phyloP scores from a whole-genome alignment of 2,329 filamentous ascomycete genomes.

The Ceratocystis destructans region DNA sequence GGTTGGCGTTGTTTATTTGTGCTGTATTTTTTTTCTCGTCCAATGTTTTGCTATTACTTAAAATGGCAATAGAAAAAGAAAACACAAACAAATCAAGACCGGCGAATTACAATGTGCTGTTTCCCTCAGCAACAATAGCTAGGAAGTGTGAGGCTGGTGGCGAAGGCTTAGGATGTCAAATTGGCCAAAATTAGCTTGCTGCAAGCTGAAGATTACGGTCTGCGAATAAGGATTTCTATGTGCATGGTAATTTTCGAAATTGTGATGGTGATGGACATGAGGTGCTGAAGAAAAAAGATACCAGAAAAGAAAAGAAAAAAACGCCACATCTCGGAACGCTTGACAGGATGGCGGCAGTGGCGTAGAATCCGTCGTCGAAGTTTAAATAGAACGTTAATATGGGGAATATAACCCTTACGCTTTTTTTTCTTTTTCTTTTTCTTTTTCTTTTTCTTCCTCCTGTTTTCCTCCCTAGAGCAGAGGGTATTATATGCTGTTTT shows the following conservation, averaged over 20 bases:
- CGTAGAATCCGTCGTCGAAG: not conserved
- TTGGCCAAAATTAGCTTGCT: not conserved
- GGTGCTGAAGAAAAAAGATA: too few relatives aligned
- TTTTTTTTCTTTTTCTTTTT: not conserved
- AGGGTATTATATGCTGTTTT: not conserved
- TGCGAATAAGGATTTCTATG: not conserved
- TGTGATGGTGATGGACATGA: too few relatives aligned
- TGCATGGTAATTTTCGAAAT: too few relatives aligned
- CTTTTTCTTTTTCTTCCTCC: not conserved
- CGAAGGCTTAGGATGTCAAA: too few relatives aligned
- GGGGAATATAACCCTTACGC: not conserved
- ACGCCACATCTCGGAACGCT: not conserved
- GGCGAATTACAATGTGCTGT: not conserved
- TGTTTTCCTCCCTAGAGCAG: not conserved
- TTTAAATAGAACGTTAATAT: not conserved
- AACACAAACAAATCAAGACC: not conserved
- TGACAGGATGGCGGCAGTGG: slow-evolving; percentile 1
- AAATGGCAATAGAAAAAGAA: not conserved
- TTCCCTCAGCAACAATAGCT: not conserved
- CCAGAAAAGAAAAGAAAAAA: not conserved
- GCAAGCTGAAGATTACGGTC: not conserved
- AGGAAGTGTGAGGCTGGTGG: too few relatives aligned
- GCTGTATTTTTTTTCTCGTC: not conserved
- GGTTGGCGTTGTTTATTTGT: too few relatives aligned
- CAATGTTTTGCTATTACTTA: not conserved